A percentile compares a stretch with the other conserved stretches of the same genome.
phyloP scores from a whole-genome alignment of 2,329 filamentous ascomycete species.

The Leptographium wingfieldii region DNA sequence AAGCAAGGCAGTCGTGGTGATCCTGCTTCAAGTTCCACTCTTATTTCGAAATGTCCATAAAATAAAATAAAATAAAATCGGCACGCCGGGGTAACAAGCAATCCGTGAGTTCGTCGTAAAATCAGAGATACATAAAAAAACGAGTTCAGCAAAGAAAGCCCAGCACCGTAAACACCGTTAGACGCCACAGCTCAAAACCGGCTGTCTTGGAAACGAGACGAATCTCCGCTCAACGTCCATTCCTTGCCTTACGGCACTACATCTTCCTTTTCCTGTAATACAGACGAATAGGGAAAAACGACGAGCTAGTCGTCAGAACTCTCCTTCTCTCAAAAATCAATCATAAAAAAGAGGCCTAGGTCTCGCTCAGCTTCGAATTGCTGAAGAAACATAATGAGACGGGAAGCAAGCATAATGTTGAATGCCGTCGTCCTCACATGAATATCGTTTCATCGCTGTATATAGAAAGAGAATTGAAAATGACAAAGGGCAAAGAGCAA shows the following conservation, averaged over 20 bases:
- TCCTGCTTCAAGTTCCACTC: neutral
- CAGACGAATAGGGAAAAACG: neutral
- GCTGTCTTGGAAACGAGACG: neutral
- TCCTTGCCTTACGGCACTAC: conserved; percentile 5
- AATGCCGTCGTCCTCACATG: neutral
- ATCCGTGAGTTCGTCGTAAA: neutral
- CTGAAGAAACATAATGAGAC: neutral
- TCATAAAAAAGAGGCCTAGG: neutral
- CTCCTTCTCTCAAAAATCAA: neutral
- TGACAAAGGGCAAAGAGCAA: neutral
- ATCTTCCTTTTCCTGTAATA: neutral
- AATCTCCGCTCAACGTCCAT: neutral
- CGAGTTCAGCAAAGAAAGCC: neutral
- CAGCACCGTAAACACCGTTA: neutral
- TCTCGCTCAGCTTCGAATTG: neutral
- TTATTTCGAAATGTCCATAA: neutral
- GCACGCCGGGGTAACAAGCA: conserved; percentile 2
- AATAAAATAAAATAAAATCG: neutral
- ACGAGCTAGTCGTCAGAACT: neutral
- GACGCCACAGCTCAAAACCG: neutral
- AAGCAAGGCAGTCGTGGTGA: neutral
- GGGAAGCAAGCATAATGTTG: neutral
- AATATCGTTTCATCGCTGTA: neutral
- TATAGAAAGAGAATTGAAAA: neutral
- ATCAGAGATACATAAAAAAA: neutral